Evolutionary conservation across 2,329 filamentous ascomycete species (phyloP), one percentile per base, ranked within the genome.

Genomic region (Sclerotinia trifoliorum): DNA sequence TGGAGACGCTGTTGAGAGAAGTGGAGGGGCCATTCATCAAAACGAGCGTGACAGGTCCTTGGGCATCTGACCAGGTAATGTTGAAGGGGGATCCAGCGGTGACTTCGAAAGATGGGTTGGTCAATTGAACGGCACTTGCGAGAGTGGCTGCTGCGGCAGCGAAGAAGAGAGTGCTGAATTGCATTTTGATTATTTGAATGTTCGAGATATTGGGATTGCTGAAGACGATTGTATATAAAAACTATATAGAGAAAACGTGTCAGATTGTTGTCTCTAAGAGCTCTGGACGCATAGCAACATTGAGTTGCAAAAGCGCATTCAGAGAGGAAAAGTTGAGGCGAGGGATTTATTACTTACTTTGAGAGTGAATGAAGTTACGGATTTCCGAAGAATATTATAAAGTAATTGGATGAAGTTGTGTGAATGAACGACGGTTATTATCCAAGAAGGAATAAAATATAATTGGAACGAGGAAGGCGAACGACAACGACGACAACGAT

Each of bases 1-100:
- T 73, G 57, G 42, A 62, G 44, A 77, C 75, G 26, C 72, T 72
- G 19, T 64, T 48, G 13, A 76, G 70, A 44, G 68, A 54, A 24
- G 65, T 74, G 3, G 75, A 66, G 52, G 68, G 35, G 24, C 75
- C 76, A 51, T 72, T 72, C 72, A 74, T 76, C 26, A 78, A 68
- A 17, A 70, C 44, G 35, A 78, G 57, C 24, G 72, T 75, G 24
- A 78, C 75, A 24, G 74, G 68, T 21, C 75, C 75, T 1, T 66
- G 13, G 24, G 72, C 73, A 17, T 67, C 69, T 21, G 69, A 35
- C 76, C 76, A 78, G 52, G 70, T 74, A 62, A 78, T 68, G 19
- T 67, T 71, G 63, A 76, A 73, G 24, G 73, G 32, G 5, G 65
- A 15, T 11, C 75, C 75, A 46, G 71, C 73, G 21, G 68, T 69